Conservation (phyloP, 768 basidiomycete genomes). For the Amanita pallidorosea region DNA sequence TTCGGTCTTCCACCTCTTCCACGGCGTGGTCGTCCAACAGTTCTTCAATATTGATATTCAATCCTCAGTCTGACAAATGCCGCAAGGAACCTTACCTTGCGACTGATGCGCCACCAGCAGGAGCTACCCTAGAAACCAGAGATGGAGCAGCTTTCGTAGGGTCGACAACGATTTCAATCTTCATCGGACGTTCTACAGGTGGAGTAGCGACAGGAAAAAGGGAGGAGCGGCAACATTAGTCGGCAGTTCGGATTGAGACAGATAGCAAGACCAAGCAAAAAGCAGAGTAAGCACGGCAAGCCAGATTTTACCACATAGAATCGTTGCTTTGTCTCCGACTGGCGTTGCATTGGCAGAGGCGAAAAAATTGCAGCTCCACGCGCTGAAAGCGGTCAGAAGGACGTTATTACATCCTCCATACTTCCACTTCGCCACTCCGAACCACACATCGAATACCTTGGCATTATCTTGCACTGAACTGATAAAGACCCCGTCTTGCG, state of each 20-base stretch:
- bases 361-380: conserved; percentile 4
- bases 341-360: neutral
- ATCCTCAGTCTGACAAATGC: conserved; percentile 11
- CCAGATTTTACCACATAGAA: conserved; percentile 26
- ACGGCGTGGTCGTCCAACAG: conserved; percentile 27
- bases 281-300: conserved; percentile 29
- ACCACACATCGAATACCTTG: conserved; percentile 3
- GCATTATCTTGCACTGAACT: neutral
- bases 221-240: conserved; percentile 30
- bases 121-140: conserved; percentile 79
- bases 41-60: conserved; percentile 14
- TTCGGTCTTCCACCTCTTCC: conserved; percentile 27
- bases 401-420: conserved; percentile 11
- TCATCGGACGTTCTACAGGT: conserved; percentile 87
- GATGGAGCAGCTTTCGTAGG: conserved; percentile 50
- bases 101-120: conserved; percentile 35
- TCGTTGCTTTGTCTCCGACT: conserved; percentile 31
- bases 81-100: conserved; percentile 20
- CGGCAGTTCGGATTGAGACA: conserved; percentile 28
- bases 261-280: conserved; percentile 26
- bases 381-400: conserved; percentile 20
- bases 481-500: neutral
- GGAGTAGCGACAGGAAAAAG: conserved; percentile 26
- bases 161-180: conserved; percentile 95
- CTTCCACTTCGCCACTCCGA: conserved; percentile 9